Evolutionary conservation across 1,139 yeast genomes (phyloP).

Genomic region (Sugiyamaella novakii): DNA sequence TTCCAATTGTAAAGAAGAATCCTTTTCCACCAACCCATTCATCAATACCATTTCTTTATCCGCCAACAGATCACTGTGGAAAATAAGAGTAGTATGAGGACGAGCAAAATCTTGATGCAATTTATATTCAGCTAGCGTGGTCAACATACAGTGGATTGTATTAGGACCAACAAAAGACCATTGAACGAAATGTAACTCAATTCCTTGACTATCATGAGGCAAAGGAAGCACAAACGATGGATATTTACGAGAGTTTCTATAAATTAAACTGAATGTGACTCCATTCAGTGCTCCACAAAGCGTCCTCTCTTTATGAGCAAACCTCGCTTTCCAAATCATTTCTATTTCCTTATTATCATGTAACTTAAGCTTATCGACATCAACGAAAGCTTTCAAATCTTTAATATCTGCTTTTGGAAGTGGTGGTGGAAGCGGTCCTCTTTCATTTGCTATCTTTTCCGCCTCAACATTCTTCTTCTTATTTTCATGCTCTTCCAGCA

Average conservation of each 20-base stretch:
- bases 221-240: conserved; percentile 58
- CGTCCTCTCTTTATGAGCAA: conserved; percentile 59
- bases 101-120: conserved; percentile 88
- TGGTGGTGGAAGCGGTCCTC: conserved; percentile 18
- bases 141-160: conserved; percentile 87
- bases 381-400: conserved; percentile 69
- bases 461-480: conserved; percentile 19
- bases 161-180: conserved; percentile 89
- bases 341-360: conserved; percentile 68
- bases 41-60: conserved; percentile 71
- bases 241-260: conserved; percentile 66
- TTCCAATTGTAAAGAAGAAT: conserved; percentile 60
- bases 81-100: conserved; percentile 89
- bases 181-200: conserved; percentile 90
- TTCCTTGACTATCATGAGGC: conserved; percentile 51
- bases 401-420: conserved; percentile 53
- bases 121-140: conserved; percentile 90
- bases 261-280: conserved; percentile 60
- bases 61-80: conserved; percentile 76
- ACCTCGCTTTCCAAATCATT: conserved; percentile 86
- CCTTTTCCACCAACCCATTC: conserved; percentile 84
- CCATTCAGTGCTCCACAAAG: conserved; percentile 66
- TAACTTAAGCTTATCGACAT: conserved; percentile 59
- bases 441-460: conserved; percentile 11
- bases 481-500: conserved; percentile 55